phyloP scores from a whole-genome alignment of 371 early-diverging fungal species.

The Nematocida ironsii region DNA sequence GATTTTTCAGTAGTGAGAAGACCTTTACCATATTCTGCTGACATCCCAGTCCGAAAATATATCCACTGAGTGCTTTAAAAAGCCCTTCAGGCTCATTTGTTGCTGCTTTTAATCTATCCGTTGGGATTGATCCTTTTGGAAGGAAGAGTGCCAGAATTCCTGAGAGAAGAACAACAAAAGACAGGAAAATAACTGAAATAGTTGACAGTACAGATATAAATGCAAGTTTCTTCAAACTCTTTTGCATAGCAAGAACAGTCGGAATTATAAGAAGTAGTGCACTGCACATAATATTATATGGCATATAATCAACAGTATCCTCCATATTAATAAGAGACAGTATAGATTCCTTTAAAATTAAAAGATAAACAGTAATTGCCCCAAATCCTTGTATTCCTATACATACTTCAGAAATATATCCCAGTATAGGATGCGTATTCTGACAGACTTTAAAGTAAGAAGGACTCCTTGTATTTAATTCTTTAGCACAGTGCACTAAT shows the following conservation, averaged over 20 bases:
- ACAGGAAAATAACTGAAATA: constrained; percentile 54
- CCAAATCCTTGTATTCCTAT: constrained; percentile 58
- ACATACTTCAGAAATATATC: constrained; percentile 47
- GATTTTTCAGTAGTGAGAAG: constrained; percentile 53
- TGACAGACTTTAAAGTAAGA: constrained; percentile 50
- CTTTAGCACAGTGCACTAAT: constrained; percentile 56
- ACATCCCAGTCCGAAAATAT: constrained; percentile 65
- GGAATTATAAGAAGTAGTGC: constrained; percentile 25
- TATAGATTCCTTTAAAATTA: constrained; percentile 52
- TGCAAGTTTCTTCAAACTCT: constrained; percentile 44
- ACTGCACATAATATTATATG: constrained; percentile 23
- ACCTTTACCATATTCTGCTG: constrained; percentile 65
- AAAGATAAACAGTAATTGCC: constrained; percentile 38
- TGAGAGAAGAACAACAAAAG: constrained; percentile 23
- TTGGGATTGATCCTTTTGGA: not conserved
- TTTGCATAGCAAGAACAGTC: constrained; percentile 13
- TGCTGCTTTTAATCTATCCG: not conserved
- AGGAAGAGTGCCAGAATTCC: constrained; percentile 14
- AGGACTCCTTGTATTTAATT: constrained; percentile 18
- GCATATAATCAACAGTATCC: not conserved
- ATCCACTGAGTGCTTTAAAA: constrained; percentile 31
- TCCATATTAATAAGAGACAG: constrained; percentile 10
- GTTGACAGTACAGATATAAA: constrained; percentile 42
- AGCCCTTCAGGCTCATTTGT: not conserved
- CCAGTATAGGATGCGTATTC: constrained; percentile 30